Evolutionary conservation across 2,329 filamentous ascomycete genomes (phyloP), one percentile per base, ranked within the genome.

Genomic region (Chaetomiaceae sp.): DNA sequence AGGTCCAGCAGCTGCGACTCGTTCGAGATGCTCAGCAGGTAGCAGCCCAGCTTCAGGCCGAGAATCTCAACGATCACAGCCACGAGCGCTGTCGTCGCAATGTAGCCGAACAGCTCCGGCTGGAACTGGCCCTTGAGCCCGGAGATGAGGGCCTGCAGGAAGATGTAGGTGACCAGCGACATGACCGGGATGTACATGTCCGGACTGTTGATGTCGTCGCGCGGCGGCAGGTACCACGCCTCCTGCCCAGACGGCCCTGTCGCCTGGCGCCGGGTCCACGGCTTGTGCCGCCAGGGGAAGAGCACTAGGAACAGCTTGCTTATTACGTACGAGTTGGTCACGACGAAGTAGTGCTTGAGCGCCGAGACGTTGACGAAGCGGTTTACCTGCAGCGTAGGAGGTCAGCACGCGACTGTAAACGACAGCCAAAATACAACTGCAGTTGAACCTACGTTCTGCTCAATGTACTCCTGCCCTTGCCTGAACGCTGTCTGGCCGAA

Each of bases 261-360:
- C 11, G 84, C 75, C 64, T 94, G 88, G 66, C 94, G 89, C 56
- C 94, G 85, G 50, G 88, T 94, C 93, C 93, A 98, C 6, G 91
- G 91, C 71, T 90, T 90, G 68, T 98, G 94, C 58, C 91, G 79
- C 91, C 93, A 98, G 44, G 93, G 93, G 68, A 97, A 95, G 51
- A 98, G 82, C 49, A 98, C 91, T 49, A 98, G 80, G 63, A 85
- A 81, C 49, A 98, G 77, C 70, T 98, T 98, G 70, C 84, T 88
- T 63, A 94, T 75, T 63, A 98, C 93, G 68, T 98, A 98, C 49
- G 81, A 86, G 74, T 98, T 98, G 56, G 90, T 94, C 54, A 98
- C 93, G 70, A 97, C 96, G 74, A 98, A 98, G 76, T 97, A 98
- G 70, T 96, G 93, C 69, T 98, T 98, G 36, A 98, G 77, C 15